Conservation (phyloP, 108 stramenopile species). For the Parmales sp. region DNA sequence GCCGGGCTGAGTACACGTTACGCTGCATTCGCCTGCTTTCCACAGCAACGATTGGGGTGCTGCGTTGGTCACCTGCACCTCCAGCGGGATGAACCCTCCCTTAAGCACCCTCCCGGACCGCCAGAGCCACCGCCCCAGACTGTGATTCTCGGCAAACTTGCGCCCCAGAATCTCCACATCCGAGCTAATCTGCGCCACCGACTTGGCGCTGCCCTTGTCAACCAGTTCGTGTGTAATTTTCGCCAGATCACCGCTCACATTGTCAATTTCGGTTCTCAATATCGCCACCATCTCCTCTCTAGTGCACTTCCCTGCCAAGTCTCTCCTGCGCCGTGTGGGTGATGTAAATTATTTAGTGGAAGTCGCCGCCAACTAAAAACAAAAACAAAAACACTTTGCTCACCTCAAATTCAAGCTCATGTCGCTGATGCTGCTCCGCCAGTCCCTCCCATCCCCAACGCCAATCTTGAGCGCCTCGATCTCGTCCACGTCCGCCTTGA, state of each 20-base stretch:
- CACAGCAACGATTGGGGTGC: background rate
- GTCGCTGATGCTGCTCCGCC: background rate
- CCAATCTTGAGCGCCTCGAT: background rate
- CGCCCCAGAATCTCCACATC: background rate
- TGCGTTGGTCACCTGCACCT: constrained; percentile 1
- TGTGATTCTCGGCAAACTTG: background rate
- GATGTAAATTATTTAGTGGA: no score
- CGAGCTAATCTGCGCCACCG: background rate
- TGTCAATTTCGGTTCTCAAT: background rate
- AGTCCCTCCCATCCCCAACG: background rate
- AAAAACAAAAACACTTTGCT: no score
- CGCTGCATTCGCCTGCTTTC: background rate
- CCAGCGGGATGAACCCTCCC: background rate
- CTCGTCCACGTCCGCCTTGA: background rate
- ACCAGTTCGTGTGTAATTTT: background rate
- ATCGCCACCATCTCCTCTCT: background rate
- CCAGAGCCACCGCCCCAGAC: background rate
- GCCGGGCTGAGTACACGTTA: background rate
- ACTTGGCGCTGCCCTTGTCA: background rate
- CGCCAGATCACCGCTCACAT: background rate
- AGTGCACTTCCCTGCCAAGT: background rate
- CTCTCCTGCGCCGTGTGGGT: no score
- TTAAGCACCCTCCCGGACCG: background rate
- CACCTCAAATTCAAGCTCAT: background rate
- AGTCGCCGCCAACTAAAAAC: no score